These are phyloP conservation scores for Boletus sp. DNA, from an alignment of 768 basidiomycete genomes.

Conservation along the genomic window DNA sequence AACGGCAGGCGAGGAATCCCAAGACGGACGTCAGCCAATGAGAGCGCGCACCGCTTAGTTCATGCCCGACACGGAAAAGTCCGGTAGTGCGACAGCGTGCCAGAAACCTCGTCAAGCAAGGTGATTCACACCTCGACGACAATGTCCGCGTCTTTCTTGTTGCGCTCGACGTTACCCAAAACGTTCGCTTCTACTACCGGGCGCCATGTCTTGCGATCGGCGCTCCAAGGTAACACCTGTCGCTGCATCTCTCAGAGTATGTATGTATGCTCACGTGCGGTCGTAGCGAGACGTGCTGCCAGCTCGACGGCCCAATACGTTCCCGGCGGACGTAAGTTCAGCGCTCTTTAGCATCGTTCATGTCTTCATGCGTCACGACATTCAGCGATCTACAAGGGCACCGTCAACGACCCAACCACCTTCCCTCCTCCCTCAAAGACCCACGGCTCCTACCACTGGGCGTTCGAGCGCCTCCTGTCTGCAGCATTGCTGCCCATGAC, in stretches of 20 bases:
- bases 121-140: too few species aligned
- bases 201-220: conserved; percentile 40
- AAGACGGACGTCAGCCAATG: too few species aligned
- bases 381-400: conserved; percentile 82
- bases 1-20: too few species aligned
- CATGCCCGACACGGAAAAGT: too few species aligned
- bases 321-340: conserved; percentile 67
- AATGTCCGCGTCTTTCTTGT: too few species aligned
- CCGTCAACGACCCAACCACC: conserved; percentile 91
- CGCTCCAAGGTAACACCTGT: conserved; percentile 39
- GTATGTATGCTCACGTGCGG: not conserved
- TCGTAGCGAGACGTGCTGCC: conserved; percentile 41
- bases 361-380: not conserved
- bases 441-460: conserved; percentile 90
- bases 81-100: too few species aligned
- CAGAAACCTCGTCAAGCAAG: too few species aligned
- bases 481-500: conserved; percentile 88
- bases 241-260: not conserved
- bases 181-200: conserved; percentile 27
- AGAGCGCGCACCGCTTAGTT: too few species aligned
- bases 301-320: conserved; percentile 45
- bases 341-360: not conserved
- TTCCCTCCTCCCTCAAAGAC: conserved; percentile 80
- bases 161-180: too few species aligned
- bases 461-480: conserved; percentile 90